A percentile compares a stretch with the other conserved stretches of the same genome.
Conservation (phyloP, 495 filamentous ascomycete genomes). For the Haplographium delicatum region DNA sequence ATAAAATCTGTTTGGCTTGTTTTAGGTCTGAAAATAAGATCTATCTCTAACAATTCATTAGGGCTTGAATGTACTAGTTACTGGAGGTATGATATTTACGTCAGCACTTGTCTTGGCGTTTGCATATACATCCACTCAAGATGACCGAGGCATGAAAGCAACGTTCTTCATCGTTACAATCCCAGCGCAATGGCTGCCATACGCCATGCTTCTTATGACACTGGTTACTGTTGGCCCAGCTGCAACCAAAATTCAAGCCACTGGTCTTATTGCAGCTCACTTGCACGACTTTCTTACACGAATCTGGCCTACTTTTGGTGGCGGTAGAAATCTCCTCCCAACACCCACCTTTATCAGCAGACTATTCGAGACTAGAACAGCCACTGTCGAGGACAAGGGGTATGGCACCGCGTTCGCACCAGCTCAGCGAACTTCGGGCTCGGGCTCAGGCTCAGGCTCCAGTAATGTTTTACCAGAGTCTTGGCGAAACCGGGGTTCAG, state of each 20-base stretch:
- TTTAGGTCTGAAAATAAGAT: constrained; percentile 2
- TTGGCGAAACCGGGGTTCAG: constrained; percentile 63
- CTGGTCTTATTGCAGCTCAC: constrained; percentile 76
- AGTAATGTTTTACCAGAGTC: constrained; percentile 42
- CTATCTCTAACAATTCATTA: constrained; percentile 26
- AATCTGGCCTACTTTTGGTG: constrained; percentile 78
- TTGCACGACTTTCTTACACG: constrained; percentile 79
- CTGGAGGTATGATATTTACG: constrained; percentile 50
- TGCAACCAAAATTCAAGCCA: constrained; percentile 49
- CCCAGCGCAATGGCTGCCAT: constrained; percentile 68
- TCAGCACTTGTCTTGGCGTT: constrained; percentile 69
- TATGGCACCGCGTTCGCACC: constrained; percentile 54
- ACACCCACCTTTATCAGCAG: constrained; percentile 64
- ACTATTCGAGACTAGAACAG: constrained; percentile 47
- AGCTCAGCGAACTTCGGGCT: constrained; percentile 21
- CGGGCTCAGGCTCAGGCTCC: constrained; percentile 17
- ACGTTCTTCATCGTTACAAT: constrained; percentile 74
- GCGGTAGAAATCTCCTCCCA: constrained; percentile 62
- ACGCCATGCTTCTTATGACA: constrained; percentile 64
- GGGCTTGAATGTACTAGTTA: constrained; percentile 43
- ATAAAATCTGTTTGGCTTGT: constrained; percentile 10
- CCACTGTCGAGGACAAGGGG: constrained; percentile 31
- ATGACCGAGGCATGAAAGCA: constrained; percentile 65
- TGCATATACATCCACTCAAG: constrained; percentile 75
- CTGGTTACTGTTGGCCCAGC: constrained; percentile 50